A percentile compares a stretch with the other conserved stretches of the same genome.
Evolutionary conservation across 169 alveolate species (phyloP).

Genomic region (Perkinsus olseni): DNA sequence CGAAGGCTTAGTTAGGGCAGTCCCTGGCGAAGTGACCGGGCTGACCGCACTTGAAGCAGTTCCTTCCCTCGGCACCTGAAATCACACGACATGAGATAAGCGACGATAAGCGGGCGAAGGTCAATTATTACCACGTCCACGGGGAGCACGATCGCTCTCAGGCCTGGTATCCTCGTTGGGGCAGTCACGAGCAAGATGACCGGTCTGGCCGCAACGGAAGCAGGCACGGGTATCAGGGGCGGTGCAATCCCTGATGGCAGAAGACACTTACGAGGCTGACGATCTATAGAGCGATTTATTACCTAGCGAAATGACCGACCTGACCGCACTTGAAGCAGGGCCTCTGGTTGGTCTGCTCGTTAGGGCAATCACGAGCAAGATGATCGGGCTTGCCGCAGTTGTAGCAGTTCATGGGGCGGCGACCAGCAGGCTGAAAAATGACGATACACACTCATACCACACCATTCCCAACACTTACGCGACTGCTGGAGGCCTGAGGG

Average conservation of each 20-base stretch:
- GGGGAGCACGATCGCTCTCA: background rate
- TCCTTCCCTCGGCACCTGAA: background rate
- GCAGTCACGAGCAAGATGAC: slow-evolving; percentile 2
- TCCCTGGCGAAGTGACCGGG: background rate
- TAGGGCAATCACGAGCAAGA: slow-evolving; percentile 29
- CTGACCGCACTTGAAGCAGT: background rate
- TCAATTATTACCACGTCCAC: background rate
- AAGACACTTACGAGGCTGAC: background rate
- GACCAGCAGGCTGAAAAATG: background rate
- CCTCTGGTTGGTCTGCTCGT: background rate
- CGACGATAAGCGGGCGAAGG: background rate
- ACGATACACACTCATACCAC: background rate
- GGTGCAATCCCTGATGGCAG: background rate
- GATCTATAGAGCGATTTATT: background rate
- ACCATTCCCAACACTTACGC: background rate
- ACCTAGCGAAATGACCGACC: background rate
- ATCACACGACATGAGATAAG: background rate
- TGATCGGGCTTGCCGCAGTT: slow-evolving; percentile 30
- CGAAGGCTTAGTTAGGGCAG: background rate
- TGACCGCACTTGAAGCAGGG: background rate
- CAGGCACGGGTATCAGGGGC: background rate
- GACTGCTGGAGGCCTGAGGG: background rate
- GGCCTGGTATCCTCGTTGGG: slow-evolving; percentile 1
- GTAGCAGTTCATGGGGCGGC: slow-evolving; percentile 16
- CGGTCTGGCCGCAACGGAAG: slow-evolving; percentile 2